Evolutionary conservation across 306 rosid genomes (phyloP), one percentile per base, ranked within the genome.

Genomic region (Corylus avellana): DNA sequence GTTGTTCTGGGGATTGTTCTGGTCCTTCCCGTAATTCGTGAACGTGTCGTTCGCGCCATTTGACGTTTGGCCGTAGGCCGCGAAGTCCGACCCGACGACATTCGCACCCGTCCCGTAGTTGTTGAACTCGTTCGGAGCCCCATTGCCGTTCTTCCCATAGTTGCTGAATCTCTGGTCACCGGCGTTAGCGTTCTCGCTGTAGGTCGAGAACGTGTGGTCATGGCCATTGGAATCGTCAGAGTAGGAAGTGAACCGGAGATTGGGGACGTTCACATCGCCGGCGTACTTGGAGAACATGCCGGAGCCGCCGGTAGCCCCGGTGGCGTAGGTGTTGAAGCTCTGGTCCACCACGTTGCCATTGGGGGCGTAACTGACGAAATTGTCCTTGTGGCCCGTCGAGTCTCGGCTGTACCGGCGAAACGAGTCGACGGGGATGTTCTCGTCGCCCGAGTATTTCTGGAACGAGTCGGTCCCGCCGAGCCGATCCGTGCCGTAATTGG

Each of bases 331-430:
- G 87, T 84, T 91, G 80, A 96, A 96, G 76, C 90, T 72, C 83
- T 93, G 87, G 83, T 96, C 97, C 22, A 86, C 87, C 7, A 96
- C 98, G 87, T 96, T 96, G 7, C 94, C 88, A 0, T 81, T 71
- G 0, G 77, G 8, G 9, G 74, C 93, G 73, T 96, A 96, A 83
- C 67, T 88, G 59, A 18, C 37, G 79, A 96, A 96, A 27, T 67
- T 59, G 29, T 96, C 98, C 10, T 76, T 62, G 77, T 93, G 98
- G 0, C 90, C 86, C 22, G 86, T 71, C 18, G 98, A 88, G 80
- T 85, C 85, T 0, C 92, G 93, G 86, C 98, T 89, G 88, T 96
- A 96, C 13, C 98, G 92, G 5, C 97, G 88, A 93, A 96, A 96
- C 62, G 94, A 92, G 86, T 90, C 89, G 47, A 88, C 88, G 29